phyloP scores from a whole-genome alignment of 202 grass and related monocot species.

The Elaeis oleifera region DNA sequence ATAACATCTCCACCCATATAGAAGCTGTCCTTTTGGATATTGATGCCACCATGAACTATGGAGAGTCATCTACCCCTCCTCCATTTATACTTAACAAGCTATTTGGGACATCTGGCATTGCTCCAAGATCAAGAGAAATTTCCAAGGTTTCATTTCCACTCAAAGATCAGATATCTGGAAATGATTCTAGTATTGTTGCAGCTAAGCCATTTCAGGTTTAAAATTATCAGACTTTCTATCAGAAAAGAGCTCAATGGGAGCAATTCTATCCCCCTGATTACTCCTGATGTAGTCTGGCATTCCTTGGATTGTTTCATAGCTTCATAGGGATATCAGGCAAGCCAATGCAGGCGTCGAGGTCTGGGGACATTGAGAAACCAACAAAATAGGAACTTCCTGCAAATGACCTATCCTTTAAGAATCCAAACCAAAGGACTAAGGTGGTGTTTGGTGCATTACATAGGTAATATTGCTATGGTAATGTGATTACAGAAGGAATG shows the following conservation, averaged over 20 bases:
- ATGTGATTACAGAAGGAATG: too few species aligned
- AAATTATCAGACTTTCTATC: neutral
- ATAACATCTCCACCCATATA: slow-evolving; percentile 22
- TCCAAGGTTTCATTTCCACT: neutral
- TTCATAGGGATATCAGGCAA: slow-evolving; percentile 8
- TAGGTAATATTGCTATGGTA: too few species aligned
- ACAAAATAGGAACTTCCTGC: neutral
- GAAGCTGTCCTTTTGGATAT: slow-evolving; percentile 7
- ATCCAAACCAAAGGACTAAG: too few species aligned
- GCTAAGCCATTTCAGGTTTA: neutral
- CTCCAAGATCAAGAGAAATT: slow-evolving; percentile 9
- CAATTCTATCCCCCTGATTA: slow-evolving; percentile 28
- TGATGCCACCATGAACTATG: neutral
- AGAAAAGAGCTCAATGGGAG: slow-evolving; percentile 70
- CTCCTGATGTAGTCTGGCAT: slow-evolving; percentile 63
- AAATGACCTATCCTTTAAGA: too few species aligned
- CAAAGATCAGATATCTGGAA: neutral
- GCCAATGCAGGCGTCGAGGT: neutral
- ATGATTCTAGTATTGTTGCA: neutral
- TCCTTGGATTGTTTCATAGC: slow-evolving; percentile 26
- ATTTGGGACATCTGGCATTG: slow-evolving; percentile 3
- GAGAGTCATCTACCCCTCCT: slow-evolving; percentile 8
- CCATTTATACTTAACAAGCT: slow-evolving; percentile 2
- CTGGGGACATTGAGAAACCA: neutral
- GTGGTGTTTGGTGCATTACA: too few species aligned